Evolutionary conservation across 2,329 filamentous ascomycete genomes (phyloP).

Genomic region (Metarhizium brunneum): DNA sequence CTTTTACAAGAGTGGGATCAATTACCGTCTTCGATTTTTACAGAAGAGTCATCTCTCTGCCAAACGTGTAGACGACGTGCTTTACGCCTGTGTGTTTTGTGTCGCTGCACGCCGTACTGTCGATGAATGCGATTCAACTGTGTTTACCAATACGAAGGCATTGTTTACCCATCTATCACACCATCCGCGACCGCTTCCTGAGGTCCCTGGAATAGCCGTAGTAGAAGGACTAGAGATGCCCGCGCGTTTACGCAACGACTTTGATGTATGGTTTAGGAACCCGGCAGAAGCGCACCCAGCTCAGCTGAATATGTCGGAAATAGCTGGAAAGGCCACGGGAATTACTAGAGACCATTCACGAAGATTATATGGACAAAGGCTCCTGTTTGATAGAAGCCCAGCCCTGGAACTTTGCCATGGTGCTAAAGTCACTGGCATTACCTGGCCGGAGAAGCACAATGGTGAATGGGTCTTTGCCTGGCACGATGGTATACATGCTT

Average conservation of each 20-base stretch:
- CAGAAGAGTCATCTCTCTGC: constrained; percentile 46
- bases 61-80: constrained; percentile 39
- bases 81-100: constrained; percentile 48
- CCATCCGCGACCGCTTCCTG: constrained; percentile 43
- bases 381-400: constrained; percentile 33
- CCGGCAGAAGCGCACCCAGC: constrained; percentile 32
- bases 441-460: constrained; percentile 39
- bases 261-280: constrained; percentile 40
- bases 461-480: constrained; percentile 50
- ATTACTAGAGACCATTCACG: constrained; percentile 38
- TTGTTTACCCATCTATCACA: constrained; percentile 44
- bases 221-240: constrained; percentile 35
- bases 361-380: constrained; percentile 35
- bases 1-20: constrained; percentile 34
- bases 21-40: constrained; percentile 44
- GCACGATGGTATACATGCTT: constrained; percentile 43
- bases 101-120: constrained; percentile 37
- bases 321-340: constrained; percentile 33
- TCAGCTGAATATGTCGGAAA: constrained; percentile 28
- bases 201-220: constrained; percentile 37
- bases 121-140: constrained; percentile 45
- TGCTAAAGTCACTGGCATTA: constrained; percentile 39
- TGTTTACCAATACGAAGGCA: constrained; percentile 44
- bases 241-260: constrained; percentile 34
- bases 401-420: constrained; percentile 39